These are phyloP conservation scores for Aspergillus vadensis DNA, from an alignment of 2,329 filamentous ascomycete genomes.

Conservation along the genomic window DNA sequence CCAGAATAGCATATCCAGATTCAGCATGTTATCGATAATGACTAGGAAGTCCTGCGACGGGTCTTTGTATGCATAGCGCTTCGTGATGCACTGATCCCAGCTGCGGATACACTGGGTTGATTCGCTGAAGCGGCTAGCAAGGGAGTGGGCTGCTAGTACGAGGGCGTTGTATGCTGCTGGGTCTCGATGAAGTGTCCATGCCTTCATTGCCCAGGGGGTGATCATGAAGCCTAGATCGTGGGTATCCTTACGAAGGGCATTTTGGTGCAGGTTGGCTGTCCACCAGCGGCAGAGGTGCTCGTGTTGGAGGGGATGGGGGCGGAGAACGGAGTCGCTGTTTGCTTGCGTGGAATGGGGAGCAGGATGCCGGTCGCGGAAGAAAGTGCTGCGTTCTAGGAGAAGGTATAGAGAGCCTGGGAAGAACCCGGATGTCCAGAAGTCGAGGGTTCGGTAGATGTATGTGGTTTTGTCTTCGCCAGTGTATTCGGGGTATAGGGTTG, in stretches of 20 bases:
- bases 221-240: slow-evolving; percentile 60
- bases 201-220: slow-evolving; percentile 49
- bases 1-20: slow-evolving; percentile 45
- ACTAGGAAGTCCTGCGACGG: slow-evolving; percentile 42
- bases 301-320: slow-evolving; percentile 17
- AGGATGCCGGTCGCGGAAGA: slow-evolving; percentile 26
- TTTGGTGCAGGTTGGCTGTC: slow-evolving; percentile 42
- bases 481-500: slow-evolving; percentile 21
- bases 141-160: slow-evolving; percentile 39
- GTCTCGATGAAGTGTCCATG: slow-evolving; percentile 51
- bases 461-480: slow-evolving; percentile 12
- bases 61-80: slow-evolving; percentile 31
- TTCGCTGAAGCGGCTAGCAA: slow-evolving; percentile 41
- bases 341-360: neutral
- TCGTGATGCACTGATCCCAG: slow-evolving; percentile 49
- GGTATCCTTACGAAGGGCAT: slow-evolving; percentile 51
- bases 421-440: slow-evolving; percentile 55
- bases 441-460: slow-evolving; percentile 45
- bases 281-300: slow-evolving; percentile 44
- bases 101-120: slow-evolving; percentile 42
- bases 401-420: slow-evolving; percentile 51
- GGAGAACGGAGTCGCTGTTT: no score
- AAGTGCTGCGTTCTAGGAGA: slow-evolving; percentile 37
- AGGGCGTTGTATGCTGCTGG: slow-evolving; percentile 33
- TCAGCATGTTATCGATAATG: slow-evolving; percentile 49